A percentile compares a stretch with the other conserved stretches of the same genome.
These are phyloP conservation scores for Globisporangium camurandrum DNA, from an alignment of 352 stramenopile genomes.

Conservation along the genomic window DNA sequence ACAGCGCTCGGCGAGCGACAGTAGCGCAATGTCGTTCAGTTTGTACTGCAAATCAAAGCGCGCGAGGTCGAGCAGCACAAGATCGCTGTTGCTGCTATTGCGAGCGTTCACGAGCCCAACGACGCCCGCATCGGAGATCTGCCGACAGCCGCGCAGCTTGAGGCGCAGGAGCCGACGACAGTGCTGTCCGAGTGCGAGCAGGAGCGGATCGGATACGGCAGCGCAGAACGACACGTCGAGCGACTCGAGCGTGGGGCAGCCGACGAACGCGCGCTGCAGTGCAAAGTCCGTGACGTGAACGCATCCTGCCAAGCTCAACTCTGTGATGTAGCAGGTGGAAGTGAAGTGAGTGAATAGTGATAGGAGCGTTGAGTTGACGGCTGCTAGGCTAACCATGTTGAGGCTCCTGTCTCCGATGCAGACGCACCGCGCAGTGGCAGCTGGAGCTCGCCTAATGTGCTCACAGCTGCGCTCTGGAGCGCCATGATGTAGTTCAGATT, in stretches of 20 bases:
- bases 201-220: constrained; percentile 68
- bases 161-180: constrained; percentile 57
- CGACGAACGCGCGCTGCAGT: constrained; percentile 74
- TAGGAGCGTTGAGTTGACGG: too few relatives aligned
- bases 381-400: too few relatives aligned
- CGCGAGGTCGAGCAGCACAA: constrained; percentile 74
- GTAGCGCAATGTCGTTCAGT: constrained; percentile 87
- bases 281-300: constrained; percentile 66
- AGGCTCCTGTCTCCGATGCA: too few relatives aligned
- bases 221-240: constrained; percentile 80
- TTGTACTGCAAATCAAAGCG: constrained; percentile 88
- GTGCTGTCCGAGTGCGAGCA: constrained; percentile 59
- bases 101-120: constrained; percentile 63
- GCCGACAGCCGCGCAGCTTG: constrained; percentile 73
- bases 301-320: constrained; percentile 67
- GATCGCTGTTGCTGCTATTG: constrained; percentile 42
- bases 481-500: constrained; percentile 45
- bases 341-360: constrained; percentile 1
- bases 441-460: constrained; percentile 44
- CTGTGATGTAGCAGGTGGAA: constrained; percentile 14
- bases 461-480: constrained; percentile 41
- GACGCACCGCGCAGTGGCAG: constrained; percentile 40
- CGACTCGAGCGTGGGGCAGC: constrained; percentile 51
- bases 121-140: constrained; percentile 83
- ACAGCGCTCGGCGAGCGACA: constrained; percentile 71